Conservation (phyloP, 2,329 filamentous ascomycete genomes). For the Colletotrichum coccodes region DNA sequence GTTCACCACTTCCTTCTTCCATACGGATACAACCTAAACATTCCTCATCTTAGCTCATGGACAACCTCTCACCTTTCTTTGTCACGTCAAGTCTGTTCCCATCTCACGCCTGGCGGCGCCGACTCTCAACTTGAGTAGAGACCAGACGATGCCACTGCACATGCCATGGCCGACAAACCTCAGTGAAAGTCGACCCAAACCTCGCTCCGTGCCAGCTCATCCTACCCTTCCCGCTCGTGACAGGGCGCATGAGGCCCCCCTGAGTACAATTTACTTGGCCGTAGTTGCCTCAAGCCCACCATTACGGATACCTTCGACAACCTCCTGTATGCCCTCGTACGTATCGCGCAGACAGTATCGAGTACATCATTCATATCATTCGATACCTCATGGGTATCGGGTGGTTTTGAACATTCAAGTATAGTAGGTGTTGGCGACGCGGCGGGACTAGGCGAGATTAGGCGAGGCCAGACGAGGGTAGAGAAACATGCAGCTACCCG, state of each 20-base stretch:
- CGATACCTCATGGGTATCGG: background rate
- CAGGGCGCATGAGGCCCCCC: background rate
- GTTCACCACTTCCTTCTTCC: background rate
- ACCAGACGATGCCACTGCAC: background rate
- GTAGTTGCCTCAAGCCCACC: background rate
- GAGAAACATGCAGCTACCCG: background rate
- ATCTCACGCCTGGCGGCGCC: background rate
- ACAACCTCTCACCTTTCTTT: background rate
- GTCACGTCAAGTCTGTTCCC: background rate
- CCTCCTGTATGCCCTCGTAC: background rate
- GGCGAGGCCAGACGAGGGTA: background rate
- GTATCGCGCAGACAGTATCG: background rate
- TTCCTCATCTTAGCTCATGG: background rate
- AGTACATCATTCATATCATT: background rate
- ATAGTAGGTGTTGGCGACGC: background rate
- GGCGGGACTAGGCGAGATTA: background rate
- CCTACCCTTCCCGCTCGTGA: background rate
- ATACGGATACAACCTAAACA: too few species aligned
- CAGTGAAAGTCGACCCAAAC: background rate
- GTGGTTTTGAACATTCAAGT: background rate
- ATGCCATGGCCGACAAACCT: background rate
- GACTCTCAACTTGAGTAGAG: background rate
- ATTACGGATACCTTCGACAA: background rate
- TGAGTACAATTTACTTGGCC: background rate
- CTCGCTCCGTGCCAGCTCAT: background rate